phyloP scores from a whole-genome alignment of 1,139 yeast genomes.

The Neolecta irregularis region DNA sequence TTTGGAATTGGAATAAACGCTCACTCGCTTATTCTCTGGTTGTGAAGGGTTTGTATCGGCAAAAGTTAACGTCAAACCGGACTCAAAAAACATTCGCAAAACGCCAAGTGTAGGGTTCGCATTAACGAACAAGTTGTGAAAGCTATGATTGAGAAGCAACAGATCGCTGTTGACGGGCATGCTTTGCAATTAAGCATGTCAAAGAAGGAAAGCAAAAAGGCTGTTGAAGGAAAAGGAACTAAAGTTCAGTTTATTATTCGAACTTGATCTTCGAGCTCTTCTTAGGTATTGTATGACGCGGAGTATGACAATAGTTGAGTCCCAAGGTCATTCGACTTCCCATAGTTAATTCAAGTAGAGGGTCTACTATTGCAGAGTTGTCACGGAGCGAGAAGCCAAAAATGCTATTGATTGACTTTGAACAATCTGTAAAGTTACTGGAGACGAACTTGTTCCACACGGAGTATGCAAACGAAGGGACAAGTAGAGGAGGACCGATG shows the following conservation, averaged over 20 bases:
- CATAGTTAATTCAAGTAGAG: conserved; percentile 85
- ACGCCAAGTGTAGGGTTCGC: conserved; percentile 92
- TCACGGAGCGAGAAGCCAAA: conserved; percentile 81
- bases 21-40: conserved; percentile 48
- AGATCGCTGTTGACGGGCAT: conserved; percentile 74
- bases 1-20: conserved; percentile 82
- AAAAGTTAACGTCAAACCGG: conserved; percentile 75
- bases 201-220: conserved; percentile 33
- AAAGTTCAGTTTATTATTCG: conserved; percentile 84
- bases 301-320: conserved; percentile 6
- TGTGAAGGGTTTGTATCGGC: conserved; percentile 72
- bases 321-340: conserved; percentile 93
- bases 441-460: not conserved
- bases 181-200: conserved; percentile 77
- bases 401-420: conserved; percentile 86
- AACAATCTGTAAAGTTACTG: conserved; percentile 76
- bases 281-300: conserved; percentile 42
- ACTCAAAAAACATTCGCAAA: conserved; percentile 53
- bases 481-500: no score
- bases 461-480: no score
- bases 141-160: conserved; percentile 64
- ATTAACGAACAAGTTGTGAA: conserved; percentile 65
- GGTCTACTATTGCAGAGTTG: conserved; percentile 92
- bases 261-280: conserved; percentile 77
- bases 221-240: conserved; percentile 25